Percentiles rank a stretch among this genome's conserved stretches.
Evolutionary conservation across 169 alveolate genomes (phyloP).

Genomic region (Hammondia hammondi): DNA sequence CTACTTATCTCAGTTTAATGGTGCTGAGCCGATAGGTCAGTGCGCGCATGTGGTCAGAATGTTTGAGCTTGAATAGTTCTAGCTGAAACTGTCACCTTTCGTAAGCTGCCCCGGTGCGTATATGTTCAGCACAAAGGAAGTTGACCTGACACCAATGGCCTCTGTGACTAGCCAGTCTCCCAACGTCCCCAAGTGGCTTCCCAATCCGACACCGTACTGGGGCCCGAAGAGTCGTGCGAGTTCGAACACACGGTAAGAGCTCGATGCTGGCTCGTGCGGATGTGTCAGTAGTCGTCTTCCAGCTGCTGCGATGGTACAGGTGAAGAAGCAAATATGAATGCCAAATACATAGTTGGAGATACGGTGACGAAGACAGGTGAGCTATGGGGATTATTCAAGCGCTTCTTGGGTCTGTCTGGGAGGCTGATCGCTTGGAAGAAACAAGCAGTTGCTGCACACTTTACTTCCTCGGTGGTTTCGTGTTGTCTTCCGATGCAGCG

Average conservation of each 20-base stretch:
- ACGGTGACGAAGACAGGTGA: too few relatives aligned
- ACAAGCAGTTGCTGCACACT: too few relatives aligned
- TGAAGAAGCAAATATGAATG: too few relatives aligned
- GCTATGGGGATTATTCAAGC: too few relatives aligned
- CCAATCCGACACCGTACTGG: slow-evolving; percentile 87
- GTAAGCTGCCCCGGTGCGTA: not conserved
- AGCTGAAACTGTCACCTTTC: not conserved
- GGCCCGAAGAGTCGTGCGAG: slow-evolving; percentile 79
- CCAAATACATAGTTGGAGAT: too few relatives aligned
- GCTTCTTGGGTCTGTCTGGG: too few relatives aligned
- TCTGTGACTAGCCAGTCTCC: not conserved
- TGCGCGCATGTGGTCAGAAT: not conserved
- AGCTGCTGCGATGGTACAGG: too few relatives aligned
- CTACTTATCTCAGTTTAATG: too few relatives aligned
- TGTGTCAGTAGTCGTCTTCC: too few relatives aligned
- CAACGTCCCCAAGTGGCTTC: slow-evolving; percentile 79
- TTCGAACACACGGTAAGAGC: slow-evolving; percentile 29
- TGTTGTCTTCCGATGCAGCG: not conserved
- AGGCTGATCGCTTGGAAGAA: too few relatives aligned
- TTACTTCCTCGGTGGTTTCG: not conserved
- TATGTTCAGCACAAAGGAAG: slow-evolving; percentile 44
- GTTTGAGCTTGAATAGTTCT: not conserved
- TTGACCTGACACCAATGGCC: slow-evolving; percentile 52
- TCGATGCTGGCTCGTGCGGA: not conserved
- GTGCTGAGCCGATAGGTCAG: not conserved